Percentiles rank a stretch among this genome's conserved stretches.
phyloP scores from a whole-genome alignment of 83 land plant genomes.

The Picea abies region DNA sequence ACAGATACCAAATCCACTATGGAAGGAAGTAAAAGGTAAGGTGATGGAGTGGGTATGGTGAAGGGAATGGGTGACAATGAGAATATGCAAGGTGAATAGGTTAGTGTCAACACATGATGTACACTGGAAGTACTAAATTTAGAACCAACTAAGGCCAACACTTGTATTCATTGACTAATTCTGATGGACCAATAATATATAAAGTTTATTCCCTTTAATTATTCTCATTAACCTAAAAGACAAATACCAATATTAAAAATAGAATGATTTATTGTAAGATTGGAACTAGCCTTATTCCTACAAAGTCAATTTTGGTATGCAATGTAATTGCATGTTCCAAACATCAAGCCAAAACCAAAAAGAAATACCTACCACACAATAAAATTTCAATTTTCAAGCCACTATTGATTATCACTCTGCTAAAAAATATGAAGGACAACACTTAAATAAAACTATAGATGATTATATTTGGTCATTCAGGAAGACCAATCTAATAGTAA shows the following conservation, averaged over 20 bases:
- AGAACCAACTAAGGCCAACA: not conserved
- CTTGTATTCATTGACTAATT: not conserved
- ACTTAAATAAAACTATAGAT: too few species aligned
- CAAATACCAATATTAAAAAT: not conserved
- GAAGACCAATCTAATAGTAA: too few species aligned
- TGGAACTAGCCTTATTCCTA: not conserved
- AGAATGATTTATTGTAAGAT: not conserved
- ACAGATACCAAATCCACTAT: too few species aligned
- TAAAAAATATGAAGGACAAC: too few species aligned
- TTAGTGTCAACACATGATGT: not conserved
- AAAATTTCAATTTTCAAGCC: constrained; percentile 81
- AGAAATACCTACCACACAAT: constrained; percentile 60
- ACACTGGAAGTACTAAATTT: not conserved
- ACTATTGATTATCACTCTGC: constrained; percentile 25
- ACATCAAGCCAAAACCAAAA: not conserved
- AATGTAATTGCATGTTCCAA: not conserved
- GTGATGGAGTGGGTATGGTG: too few species aligned
- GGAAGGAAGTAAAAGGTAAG: too few species aligned
- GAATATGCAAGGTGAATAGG: too few species aligned
- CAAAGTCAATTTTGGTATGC: not conserved
- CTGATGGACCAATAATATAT: not conserved
- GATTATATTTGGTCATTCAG: too few species aligned
- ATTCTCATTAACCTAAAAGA: not conserved
- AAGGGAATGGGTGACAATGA: too few species aligned
- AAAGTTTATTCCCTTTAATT: not conserved